These are phyloP conservation scores for Saussurea involucrata DNA, from an alignment of 129 eudicot genomes.

Conservation along the genomic window DNA sequence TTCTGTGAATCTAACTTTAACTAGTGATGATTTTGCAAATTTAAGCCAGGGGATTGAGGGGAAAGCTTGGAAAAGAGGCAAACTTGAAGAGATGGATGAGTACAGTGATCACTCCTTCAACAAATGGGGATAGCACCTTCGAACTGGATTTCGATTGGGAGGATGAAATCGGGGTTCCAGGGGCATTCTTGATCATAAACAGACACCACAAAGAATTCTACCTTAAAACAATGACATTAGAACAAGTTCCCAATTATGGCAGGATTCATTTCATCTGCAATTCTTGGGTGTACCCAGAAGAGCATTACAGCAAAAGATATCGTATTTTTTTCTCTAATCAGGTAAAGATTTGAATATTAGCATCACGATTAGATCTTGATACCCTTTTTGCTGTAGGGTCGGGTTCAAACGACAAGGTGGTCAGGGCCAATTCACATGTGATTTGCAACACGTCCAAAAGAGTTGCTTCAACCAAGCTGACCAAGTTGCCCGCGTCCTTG, in stretches of 20 bases:
- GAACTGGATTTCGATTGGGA: constrained; percentile 48
- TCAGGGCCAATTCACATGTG: neutral
- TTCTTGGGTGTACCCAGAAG: constrained; percentile 59
- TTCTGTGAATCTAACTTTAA: neutral
- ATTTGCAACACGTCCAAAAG: neutral
- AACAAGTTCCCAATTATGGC: constrained; percentile 36
- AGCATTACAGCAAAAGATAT: constrained; percentile 24
- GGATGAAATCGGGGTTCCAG: constrained; percentile 47
- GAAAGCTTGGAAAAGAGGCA: constrained; percentile 48
- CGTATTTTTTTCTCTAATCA: constrained; percentile 57
- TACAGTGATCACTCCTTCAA: constrained; percentile 23
- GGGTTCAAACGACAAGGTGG: no score
- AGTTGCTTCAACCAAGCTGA: neutral
- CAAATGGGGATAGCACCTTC: constrained; percentile 32
- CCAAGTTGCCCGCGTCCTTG: neutral
- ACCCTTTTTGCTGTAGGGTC: neutral
- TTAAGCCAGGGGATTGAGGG: constrained; percentile 34
- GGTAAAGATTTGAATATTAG: constrained; percentile 22
- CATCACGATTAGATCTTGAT: neutral
- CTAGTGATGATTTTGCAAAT: neutral
- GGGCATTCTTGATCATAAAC: constrained; percentile 51
- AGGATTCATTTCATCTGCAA: constrained; percentile 57
- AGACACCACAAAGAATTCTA: constrained; percentile 47
- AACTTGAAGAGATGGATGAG: constrained; percentile 39
- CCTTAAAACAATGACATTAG: constrained; percentile 53